A percentile compares a stretch with the other conserved stretches of the same genome.
These are phyloP conservation scores for Chimonanthus salicifolius DNA, from an alignment of 164 flowering plant genomes.

Conservation along the genomic window DNA sequence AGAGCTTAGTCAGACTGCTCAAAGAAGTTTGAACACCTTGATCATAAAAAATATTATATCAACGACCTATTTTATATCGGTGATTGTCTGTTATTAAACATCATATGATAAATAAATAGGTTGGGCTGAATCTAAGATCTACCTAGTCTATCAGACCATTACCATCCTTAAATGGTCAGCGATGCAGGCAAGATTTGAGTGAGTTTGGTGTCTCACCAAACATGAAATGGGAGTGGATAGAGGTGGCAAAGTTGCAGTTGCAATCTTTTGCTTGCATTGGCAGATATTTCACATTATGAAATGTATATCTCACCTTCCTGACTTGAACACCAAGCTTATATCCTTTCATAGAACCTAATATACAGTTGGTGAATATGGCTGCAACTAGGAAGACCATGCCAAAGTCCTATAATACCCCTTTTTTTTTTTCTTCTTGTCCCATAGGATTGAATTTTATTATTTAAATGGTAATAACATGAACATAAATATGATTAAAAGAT, in stretches of 20 bases:
- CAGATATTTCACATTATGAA: constrained; percentile 30
- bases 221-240: constrained; percentile 16
- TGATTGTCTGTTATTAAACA: too few relatives aligned
- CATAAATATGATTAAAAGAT: too few relatives aligned
- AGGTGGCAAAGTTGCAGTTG: constrained; percentile 8
- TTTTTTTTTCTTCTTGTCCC: background rate
- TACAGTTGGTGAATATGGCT: constrained; percentile 4
- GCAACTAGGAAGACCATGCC: background rate
- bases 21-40: too few relatives aligned
- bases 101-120: too few relatives aligned
- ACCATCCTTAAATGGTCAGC: too few relatives aligned
- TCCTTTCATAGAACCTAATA: background rate
- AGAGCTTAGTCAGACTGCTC: too few relatives aligned
- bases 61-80: too few relatives aligned
- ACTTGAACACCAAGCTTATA: constrained; percentile 31
- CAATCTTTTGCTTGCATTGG: constrained; percentile 38
- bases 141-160: too few relatives aligned
- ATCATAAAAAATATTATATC: too few relatives aligned
- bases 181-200: constrained; percentile 13
- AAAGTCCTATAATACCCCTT: background rate
- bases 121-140: too few relatives aligned
- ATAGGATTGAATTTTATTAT: background rate
- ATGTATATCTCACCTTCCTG: constrained; percentile 40
- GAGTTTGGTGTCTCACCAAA: constrained; percentile 30
- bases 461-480: too few relatives aligned